phyloP scores from a whole-genome alignment of 2,329 filamentous ascomycete genomes.

The Apiospora marii region DNA sequence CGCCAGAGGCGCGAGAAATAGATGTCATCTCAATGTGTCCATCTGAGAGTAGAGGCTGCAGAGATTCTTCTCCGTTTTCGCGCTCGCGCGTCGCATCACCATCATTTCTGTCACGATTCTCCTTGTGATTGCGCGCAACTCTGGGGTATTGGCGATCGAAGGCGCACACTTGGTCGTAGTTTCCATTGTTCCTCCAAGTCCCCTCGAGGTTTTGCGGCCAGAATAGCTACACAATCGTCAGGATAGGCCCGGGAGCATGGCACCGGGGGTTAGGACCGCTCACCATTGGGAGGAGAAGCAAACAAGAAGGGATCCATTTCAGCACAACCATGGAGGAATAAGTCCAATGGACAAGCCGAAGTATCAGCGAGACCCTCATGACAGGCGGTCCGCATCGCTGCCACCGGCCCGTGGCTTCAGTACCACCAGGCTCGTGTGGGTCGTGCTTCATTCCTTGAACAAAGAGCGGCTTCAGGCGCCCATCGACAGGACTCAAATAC shows the following conservation, averaged over 20 bases:
- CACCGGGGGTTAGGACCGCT: not conserved
- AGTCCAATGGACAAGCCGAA: not conserved
- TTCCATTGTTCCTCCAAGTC: slow-evolving; percentile 23
- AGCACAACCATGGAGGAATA: slow-evolving; percentile 17
- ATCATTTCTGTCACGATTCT: not conserved
- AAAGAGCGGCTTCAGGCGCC: not conserved
- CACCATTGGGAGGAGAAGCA: slow-evolving; percentile 28
- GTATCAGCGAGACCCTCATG: not conserved
- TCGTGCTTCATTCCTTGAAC: not conserved
- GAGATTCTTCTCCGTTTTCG: not conserved
- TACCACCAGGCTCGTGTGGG: not conserved
- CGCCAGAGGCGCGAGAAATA: not conserved
- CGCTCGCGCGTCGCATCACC: not conserved
- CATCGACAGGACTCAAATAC: not conserved
- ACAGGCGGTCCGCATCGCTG: not conserved
- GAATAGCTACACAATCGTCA: slow-evolving; percentile 22
- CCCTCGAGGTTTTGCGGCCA: slow-evolving; percentile 27
- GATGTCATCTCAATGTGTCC: slow-evolving; percentile 24
- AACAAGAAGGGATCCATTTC: slow-evolving; percentile 29
- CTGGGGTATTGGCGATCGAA: slow-evolving; percentile 27
- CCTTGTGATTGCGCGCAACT: slow-evolving; percentile 25
- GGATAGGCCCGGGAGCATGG: too few relatives aligned
- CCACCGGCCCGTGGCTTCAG: slow-evolving; percentile 1
- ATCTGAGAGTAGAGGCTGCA: slow-evolving; percentile 6
- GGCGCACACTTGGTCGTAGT: slow-evolving; percentile 27